phyloP scores from a whole-genome alignment of 164 flowering plant species.

The Vitis cinerea region DNA sequence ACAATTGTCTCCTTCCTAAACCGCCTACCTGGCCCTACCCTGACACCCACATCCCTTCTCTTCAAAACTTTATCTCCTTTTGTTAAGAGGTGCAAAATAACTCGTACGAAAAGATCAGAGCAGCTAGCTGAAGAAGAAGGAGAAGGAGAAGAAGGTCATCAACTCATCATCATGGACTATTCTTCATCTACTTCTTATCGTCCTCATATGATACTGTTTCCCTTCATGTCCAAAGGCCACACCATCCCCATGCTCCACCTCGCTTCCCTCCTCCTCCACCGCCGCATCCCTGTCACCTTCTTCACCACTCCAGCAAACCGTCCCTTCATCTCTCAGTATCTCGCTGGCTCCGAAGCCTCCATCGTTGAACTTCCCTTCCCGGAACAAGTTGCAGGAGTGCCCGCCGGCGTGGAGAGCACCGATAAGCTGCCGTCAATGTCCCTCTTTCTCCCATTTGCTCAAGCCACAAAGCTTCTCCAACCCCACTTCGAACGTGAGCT shows the following conservation, averaged over 20 bases:
- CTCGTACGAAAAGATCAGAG: too few relatives aligned
- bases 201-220: constrained; percentile 38
- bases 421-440: constrained; percentile 45
- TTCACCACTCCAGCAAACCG: constrained; percentile 55
- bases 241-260: constrained; percentile 52
- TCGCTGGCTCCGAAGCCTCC: constrained; percentile 27
- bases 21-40: too few relatives aligned
- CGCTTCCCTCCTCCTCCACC: constrained; percentile 40
- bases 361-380: constrained; percentile 48
- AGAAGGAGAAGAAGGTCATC: background rate
- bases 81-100: too few relatives aligned
- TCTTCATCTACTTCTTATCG: background rate
- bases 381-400: constrained; percentile 21
- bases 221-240: constrained; percentile 69
- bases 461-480: constrained; percentile 43
- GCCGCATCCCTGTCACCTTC: constrained; percentile 39
- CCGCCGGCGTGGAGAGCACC: constrained; percentile 55
- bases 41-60: too few relatives aligned
- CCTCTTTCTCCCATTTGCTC: constrained; percentile 27
- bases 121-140: too few relatives aligned
- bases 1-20: too few relatives aligned
- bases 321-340: constrained; percentile 26
- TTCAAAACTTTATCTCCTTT: too few relatives aligned
- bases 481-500: constrained; percentile 38
- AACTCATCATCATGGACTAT: background rate